These are phyloP conservation scores for Cucurbita argyrosperma DNA, from an alignment of 306 rosid genomes.

Conservation along the genomic window DNA sequence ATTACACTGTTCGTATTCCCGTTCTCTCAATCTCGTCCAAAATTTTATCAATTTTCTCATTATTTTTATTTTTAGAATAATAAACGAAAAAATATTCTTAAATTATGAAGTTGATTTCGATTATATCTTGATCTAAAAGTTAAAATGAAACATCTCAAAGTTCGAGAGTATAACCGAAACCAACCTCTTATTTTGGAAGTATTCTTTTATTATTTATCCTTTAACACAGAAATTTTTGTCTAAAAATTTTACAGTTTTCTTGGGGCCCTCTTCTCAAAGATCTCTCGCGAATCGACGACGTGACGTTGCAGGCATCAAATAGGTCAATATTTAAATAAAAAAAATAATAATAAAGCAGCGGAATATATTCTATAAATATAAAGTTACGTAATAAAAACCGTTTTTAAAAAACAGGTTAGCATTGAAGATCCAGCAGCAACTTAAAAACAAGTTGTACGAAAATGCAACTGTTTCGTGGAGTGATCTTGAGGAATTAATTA, in stretches of 20 bases:
- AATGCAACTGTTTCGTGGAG: conserved; percentile 56
- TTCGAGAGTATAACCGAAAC: too few species aligned
- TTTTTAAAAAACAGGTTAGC: conserved; percentile 41
- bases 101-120: too few species aligned
- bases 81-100: too few species aligned
- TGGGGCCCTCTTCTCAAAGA: conserved; percentile 98
- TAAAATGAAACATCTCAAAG: too few species aligned
- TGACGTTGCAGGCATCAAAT: conserved; percentile 42
- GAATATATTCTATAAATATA: neutral
- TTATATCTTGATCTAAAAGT: too few species aligned
- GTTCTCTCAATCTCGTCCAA: too few species aligned
- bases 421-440: conserved; percentile 43
- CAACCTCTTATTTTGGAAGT: too few species aligned
- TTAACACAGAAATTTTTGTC: neutral
- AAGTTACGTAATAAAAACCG: neutral
- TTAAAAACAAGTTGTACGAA: conserved; percentile 32
- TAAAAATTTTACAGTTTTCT: conserved; percentile 33
- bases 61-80: too few species aligned
- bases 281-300: conserved; percentile 55
- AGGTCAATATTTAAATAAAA: conserved; percentile 10
- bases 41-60: too few species aligned
- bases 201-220: too few species aligned
- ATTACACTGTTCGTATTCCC: too few species aligned
- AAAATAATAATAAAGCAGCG: neutral
- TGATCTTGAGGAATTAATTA: conserved; percentile 32